phyloP scores from a whole-genome alignment of 331 rosid species.

The Prunus yedoensis region DNA sequence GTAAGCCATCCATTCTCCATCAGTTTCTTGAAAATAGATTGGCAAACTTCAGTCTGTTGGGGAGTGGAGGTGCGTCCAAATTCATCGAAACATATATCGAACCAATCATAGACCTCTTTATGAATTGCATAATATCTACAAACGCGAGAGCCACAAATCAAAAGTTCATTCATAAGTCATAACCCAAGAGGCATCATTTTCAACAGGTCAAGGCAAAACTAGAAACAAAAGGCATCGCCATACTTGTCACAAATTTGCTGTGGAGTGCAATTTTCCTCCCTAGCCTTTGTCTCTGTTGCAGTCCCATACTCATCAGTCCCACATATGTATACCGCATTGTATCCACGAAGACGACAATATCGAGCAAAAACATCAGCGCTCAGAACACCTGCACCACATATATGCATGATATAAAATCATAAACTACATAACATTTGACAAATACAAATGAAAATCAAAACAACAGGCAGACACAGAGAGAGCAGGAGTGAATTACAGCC shows the following conservation, averaged over 20 bases:
- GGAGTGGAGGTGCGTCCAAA: constrained; percentile 31
- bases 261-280: constrained; percentile 71
- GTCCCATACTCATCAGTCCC: constrained; percentile 84
- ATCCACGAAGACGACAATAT: constrained; percentile 62
- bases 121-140: constrained; percentile 25
- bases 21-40: constrained; percentile 23
- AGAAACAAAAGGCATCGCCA: no score
- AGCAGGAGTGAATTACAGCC: constrained; percentile 20
- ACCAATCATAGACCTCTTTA: constrained; percentile 28
- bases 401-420: background rate
- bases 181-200: background rate
- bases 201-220: background rate
- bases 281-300: constrained; percentile 75
- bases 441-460: background rate
- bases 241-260: constrained; percentile 74
- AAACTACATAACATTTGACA: background rate
- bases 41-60: constrained; percentile 33
- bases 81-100: constrained; percentile 26
- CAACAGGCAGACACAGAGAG: background rate
- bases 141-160: no score
- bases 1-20: constrained; percentile 29
- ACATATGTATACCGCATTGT: constrained; percentile 59
- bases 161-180: background rate
- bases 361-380: constrained; percentile 77
- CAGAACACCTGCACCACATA: constrained; percentile 41